Base-by-base conservation (phyloP, 768 basidiomycete genomes). In the Leccinum uliginosum region DNA sequence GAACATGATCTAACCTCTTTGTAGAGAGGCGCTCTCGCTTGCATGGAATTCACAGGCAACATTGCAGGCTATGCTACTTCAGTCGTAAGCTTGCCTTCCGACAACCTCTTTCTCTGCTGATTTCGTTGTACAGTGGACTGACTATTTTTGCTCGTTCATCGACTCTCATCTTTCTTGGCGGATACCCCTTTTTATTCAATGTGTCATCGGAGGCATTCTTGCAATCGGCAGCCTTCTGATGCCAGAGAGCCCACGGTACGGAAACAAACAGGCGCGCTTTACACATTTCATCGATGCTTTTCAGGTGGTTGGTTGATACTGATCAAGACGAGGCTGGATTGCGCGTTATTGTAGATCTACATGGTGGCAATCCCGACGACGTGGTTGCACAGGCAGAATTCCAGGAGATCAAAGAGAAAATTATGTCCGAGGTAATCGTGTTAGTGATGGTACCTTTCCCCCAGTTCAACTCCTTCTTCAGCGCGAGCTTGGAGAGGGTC, bases 1-100 rank as follows among this genome's bases (percentile, higher is more conserved):
- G 40, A 54, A n/a, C 29, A 14, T 45, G 21, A 54, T 51, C 24
- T 54, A 56, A 50, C 52, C 44, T 52, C 54, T 6, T 15, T 30
- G 54, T 64, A 95, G 87, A 84, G 95, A 62, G 95, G 95, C 49
- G 86, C 90, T 43, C 77, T 97, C 43, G 95, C 93, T 2, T 94
- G 92, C 65, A 93, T 97, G 82, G 94, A 97, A 66, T 97, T 97
- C 68, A 95, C 94, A 3, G 87, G 88, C 59, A 96, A 96, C 67
- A 86, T 97, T 64, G 75, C 91, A 47, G 95, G 95, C 51, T 98
- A 98, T 69, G 87, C 92, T 10, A 81, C 83, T 50, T 93, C 90
- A 17, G 92, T 96, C 62, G 92, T 93, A 75, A 59, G 90, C 76
- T 52, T 53, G 10, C 27, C 17, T 51, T 51, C 14, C 6, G 35